Evolutionary conservation across 305 asterid genomes (phyloP).

Genomic region (Fraxinus velutina): DNA sequence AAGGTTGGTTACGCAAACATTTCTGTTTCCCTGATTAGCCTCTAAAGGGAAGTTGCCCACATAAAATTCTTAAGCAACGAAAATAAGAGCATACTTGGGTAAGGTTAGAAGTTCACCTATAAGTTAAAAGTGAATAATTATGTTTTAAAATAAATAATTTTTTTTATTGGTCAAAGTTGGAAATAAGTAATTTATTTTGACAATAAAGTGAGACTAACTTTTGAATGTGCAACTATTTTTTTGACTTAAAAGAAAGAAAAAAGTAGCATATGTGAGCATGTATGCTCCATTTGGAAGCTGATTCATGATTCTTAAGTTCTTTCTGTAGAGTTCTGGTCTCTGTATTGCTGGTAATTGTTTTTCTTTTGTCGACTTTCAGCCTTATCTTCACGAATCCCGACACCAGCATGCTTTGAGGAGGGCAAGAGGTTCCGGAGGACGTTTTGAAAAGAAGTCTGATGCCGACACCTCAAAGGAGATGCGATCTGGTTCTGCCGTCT

Average conservation of each 20-base stretch:
- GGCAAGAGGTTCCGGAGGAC: conserved; percentile 69
- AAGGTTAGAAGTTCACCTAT: background rate
- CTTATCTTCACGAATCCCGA: conserved; percentile 80
- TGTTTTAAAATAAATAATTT: background rate
- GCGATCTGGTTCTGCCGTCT: conserved; percentile 29
- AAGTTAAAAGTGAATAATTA: background rate
- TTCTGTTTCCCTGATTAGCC: background rate
- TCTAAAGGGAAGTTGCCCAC: background rate
- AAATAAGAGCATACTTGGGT: background rate
- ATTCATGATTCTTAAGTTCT: background rate
- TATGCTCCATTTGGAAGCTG: background rate
- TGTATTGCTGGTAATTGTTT: background rate
- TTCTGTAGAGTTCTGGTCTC: background rate
- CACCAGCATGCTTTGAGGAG: conserved; percentile 86
- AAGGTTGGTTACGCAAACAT: conserved; percentile 40
- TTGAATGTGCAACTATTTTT: background rate
- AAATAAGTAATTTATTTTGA: background rate
- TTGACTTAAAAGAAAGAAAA: background rate
- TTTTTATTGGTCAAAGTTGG: background rate
- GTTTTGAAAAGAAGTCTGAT: conserved; percentile 58
- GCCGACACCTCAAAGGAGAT: conserved; percentile 31
- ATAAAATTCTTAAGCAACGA: background rate
- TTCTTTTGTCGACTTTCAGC: conserved; percentile 40
- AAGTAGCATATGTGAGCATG: background rate
- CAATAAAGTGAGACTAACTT: background rate